These are phyloP conservation scores for Podospora bellae-mahoneyi DNA, from an alignment of 495 filamentous ascomycete genomes.

Conservation along the genomic window DNA sequence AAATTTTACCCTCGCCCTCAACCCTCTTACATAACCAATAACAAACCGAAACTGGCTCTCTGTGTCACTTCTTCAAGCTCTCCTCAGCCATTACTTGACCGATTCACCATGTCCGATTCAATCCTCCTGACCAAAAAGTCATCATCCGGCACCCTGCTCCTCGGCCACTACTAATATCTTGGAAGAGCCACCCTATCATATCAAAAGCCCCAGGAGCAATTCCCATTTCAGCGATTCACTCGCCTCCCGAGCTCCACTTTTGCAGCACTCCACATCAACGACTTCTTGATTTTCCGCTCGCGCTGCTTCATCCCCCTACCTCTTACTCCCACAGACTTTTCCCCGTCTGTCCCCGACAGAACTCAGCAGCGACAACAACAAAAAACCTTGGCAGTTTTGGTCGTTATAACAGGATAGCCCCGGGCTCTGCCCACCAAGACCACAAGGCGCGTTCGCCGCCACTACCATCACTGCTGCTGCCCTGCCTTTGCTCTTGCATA, in stretches of 20 bases:
- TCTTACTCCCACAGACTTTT: conserved; percentile 13
- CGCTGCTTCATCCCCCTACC: neutral
- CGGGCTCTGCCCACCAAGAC: conserved; percentile 31
- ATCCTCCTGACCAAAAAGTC: conserved; percentile 22
- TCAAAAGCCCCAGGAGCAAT: neutral
- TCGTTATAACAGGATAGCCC: conserved; percentile 20
- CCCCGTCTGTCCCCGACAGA: conserved; percentile 6
- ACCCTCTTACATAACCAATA: neutral
- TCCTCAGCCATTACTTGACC: neutral
- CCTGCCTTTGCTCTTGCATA: conserved; percentile 31
- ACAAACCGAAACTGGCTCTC: conserved; percentile 5
- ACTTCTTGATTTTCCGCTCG: conserved; percentile 14
- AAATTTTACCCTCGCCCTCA: neutral
- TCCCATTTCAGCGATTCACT: neutral
- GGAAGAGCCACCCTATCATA: neutral
- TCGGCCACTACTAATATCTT: conserved; percentile 19
- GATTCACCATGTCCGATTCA: conserved; percentile 20
- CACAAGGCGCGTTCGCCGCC: conserved; percentile 34
- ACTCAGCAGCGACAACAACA: conserved; percentile 8
- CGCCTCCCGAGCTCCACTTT: conserved; percentile 12
- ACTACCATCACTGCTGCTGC: conserved; percentile 26
- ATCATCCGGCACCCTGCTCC: conserved; percentile 14
- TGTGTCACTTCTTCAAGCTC: neutral
- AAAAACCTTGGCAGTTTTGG: conserved; percentile 30
- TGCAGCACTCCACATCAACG: conserved; percentile 7